Base-by-base conservation (phyloP, 2,329 filamentous ascomycete species). In the Diaporthe citrichinensis region DNA sequence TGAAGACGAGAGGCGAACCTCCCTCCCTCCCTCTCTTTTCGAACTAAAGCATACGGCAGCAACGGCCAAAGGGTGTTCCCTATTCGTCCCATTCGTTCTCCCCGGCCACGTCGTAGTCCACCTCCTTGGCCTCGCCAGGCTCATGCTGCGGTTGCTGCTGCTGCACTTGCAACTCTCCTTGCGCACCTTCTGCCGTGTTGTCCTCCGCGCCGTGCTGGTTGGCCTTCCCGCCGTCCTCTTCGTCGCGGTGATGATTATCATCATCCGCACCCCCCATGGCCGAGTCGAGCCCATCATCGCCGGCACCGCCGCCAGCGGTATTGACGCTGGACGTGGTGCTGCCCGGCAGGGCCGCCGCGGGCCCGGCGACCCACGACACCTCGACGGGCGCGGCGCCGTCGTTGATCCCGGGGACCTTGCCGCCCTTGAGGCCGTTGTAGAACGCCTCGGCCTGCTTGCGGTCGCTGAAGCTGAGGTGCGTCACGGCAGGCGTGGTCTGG, bases 401-500 rank as follows among this genome's bases (percentile, higher is more conserved):
- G 1, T 88, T 84, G 15, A 94, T 84, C 9, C 91, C 90, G 0
- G 92, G 91, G 55, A 95, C 90, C 28, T 88, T 84, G 58, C 88
- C 88, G 61, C 87, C 87, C 62, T 89, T 82, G n/a, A 91, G 84
- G 39, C 89, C 86, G 79, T 90, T 90, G 85, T 89, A 90, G 79
- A 93, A 92, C 78, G 89, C 92, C 81, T 96, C 94, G 5, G 93
- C 94, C 20, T 93, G 92, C 81, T 90, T 91, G 74, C 92, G 90
- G 79, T 94, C 91, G 74, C 90, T 91, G 81, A 94, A 94, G 8
- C 89, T 89, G 71, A 94, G 88, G 72, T 88, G 85, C 1, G 91
- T 90, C 0, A 84, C 81, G 1, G 83, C 77, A 0, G 87, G 82
- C 3, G 85, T 86, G 5, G 86, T 85, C 46, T 90, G 86, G 41